phyloP scores from a whole-genome alignment of 2,329 filamentous ascomycete genomes.

The Botrytis hyacinthi region DNA sequence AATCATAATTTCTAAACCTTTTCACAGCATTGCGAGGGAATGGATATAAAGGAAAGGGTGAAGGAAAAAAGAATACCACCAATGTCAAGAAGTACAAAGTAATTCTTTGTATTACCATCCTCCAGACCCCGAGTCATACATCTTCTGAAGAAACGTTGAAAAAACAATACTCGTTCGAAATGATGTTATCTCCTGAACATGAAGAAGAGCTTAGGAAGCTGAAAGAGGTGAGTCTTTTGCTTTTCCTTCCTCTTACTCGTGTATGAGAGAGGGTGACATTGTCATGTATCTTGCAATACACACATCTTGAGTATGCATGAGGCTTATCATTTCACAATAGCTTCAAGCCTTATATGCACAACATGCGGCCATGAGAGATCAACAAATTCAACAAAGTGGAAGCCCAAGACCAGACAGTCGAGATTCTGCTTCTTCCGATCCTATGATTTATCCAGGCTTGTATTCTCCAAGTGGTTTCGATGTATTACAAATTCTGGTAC shows the following conservation, averaged over 20 bases:
- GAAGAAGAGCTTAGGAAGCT: conserved; percentile 25
- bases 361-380: background rate
- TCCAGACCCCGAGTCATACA: background rate
- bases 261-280: background rate
- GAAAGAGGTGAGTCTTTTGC: conserved; percentile 23
- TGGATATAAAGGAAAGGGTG: background rate
- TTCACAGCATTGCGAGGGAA: background rate
- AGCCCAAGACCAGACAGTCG: conserved; percentile 2
- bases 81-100: conserved; percentile 1
- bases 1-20: background rate
- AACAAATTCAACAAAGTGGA: background rate
- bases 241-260: background rate
- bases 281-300: background rate
- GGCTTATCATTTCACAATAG: background rate
- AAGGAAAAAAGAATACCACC: background rate
- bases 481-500: conserved; percentile 55
- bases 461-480: conserved; percentile 56
- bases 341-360: conserved; percentile 10
- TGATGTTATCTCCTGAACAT: conserved; percentile 23
- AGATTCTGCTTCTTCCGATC: conserved; percentile 37
- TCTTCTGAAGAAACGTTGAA: background rate
- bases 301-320: background rate
- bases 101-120: background rate
- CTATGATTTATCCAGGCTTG: conserved; percentile 55
- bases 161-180: background rate